Evolutionary conservation across 345 rosid species (phyloP), one percentile per base, ranked within the genome.

Genomic region (Dipteronia dyeriana): DNA sequence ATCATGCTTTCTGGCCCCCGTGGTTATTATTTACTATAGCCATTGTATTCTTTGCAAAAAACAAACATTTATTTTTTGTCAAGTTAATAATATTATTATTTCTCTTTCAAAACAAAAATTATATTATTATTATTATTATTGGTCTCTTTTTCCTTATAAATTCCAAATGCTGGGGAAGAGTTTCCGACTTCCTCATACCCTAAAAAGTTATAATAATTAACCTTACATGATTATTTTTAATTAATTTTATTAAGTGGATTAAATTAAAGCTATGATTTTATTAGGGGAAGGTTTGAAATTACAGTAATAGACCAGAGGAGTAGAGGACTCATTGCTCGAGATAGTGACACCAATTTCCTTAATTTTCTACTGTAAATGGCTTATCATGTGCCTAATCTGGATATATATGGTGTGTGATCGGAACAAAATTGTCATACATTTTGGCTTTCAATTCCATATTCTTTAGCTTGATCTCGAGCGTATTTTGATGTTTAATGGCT

Each of bases 141-240:
- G 41, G 82, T 78, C 78, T 81, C 78, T 62, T 41, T 66, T 59
- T 43, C 82, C 88, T 79, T 88, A 57, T 88, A 82, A 80, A 82
- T 84, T 85, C 87, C 82, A 82, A 88, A 85, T 86, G 80, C 69
- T 86, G 75, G 84, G 78, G 74, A 47, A 72, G 68, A 26, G 78
- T 51, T 56, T 53, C 65, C 62, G 4, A 4, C 38, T 34, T 34
- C 38, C 38, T 23, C 16, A 63, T n/a, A 22, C 69, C 59, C 53
- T 57, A 75, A 78, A n/a, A 78, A 77, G 69, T 62, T 59, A 51
- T 43, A 67, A 74, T 57, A 43, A 53, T 64, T 43, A 38, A 10
- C 13, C 1, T 41, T 22, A 51, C 17, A 26, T 41, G 1, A 41
- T 41, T 7, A 41, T 41, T 41, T 41, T 41, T 41, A 25, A 53